These are phyloP conservation scores for Penicillium psychrosexuale DNA, from an alignment of 2,329 filamentous ascomycete genomes.

Conservation along the genomic window DNA sequence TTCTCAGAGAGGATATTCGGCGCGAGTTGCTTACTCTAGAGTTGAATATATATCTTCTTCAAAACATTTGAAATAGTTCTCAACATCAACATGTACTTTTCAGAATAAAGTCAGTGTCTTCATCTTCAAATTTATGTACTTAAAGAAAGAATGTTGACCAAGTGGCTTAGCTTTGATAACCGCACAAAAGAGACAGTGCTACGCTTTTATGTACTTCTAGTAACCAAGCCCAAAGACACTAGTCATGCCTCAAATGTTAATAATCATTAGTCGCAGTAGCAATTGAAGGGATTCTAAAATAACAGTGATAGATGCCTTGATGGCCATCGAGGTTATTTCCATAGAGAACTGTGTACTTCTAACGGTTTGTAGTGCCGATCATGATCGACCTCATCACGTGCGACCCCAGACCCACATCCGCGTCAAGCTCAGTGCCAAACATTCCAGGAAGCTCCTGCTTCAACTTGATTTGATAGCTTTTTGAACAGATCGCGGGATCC, in stretches of 20 bases:
- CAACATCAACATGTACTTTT: too few species aligned
- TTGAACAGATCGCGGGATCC: background rate
- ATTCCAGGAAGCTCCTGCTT: background rate
- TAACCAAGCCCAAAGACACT: too few species aligned
- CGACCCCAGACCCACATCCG: conserved; percentile 11
- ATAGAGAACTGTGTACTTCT: background rate
- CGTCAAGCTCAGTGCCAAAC: conserved; percentile 11
- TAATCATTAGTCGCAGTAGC: too few species aligned
- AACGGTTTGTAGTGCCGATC: background rate
- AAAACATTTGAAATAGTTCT: background rate
- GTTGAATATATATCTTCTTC: background rate
- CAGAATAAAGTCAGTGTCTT: too few species aligned
- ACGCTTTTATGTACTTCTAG: too few species aligned
- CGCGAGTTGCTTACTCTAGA: background rate
- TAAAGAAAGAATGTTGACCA: too few species aligned
- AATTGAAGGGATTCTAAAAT: background rate
- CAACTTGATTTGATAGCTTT: background rate
- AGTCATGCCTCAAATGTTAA: background rate
- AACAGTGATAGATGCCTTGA: background rate
- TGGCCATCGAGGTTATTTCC: background rate
- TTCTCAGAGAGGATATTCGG: background rate
- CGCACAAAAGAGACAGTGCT: too few species aligned
- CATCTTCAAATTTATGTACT: too few species aligned
- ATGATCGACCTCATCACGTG: conserved; percentile 10
- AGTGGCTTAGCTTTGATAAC: too few species aligned